phyloP scores from a whole-genome alignment of 2,329 filamentous ascomycete genomes.

The Hypoxylon sp. region DNA sequence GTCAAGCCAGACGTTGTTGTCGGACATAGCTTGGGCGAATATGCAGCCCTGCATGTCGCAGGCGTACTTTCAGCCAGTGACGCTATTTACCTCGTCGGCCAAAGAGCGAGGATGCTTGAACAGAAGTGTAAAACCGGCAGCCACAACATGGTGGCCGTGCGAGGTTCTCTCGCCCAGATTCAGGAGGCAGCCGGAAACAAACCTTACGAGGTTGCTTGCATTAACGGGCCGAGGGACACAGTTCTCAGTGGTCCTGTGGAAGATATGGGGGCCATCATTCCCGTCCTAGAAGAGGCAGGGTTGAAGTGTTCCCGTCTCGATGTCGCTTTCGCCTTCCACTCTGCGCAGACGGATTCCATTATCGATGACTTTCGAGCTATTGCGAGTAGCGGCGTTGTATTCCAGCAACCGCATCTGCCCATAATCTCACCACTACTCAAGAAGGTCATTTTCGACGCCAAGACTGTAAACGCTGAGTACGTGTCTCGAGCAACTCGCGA shows the following conservation, averaged over 20 bases:
- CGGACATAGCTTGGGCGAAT: slow-evolving; percentile 69
- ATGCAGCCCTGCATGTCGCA: slow-evolving; percentile 69
- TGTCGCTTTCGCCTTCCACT: slow-evolving; percentile 68
- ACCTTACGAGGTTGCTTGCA: slow-evolving; percentile 65
- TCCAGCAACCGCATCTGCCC: slow-evolving; percentile 64
- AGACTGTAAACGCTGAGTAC: slow-evolving; percentile 22
- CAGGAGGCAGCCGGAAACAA: slow-evolving; percentile 35
- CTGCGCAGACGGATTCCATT: slow-evolving; percentile 66
- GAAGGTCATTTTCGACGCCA: slow-evolving; percentile 39
- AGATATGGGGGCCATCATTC: slow-evolving; percentile 60
- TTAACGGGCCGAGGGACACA: slow-evolving; percentile 73
- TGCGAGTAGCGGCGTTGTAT: slow-evolving; percentile 57
- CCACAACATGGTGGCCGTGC: slow-evolving; percentile 72
- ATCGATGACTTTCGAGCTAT: slow-evolving; percentile 67
- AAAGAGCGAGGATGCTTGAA: slow-evolving; percentile 67
- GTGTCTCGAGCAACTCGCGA: slow-evolving; percentile 59
- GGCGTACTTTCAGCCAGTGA: slow-evolving; percentile 70
- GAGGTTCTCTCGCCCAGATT: slow-evolving; percentile 59
- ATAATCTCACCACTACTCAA: slow-evolving; percentile 47
- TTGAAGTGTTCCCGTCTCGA: slow-evolving; percentile 51
- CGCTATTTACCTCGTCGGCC: slow-evolving; percentile 70
- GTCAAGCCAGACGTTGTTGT: slow-evolving; percentile 58
- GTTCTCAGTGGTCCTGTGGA: slow-evolving; percentile 68
- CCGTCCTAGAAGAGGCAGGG: slow-evolving; percentile 1
- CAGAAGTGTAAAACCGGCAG: slow-evolving; percentile 66